phyloP scores from a whole-genome alignment of 2,329 filamentous ascomycete species.

The Lasiodiplodia citricola region DNA sequence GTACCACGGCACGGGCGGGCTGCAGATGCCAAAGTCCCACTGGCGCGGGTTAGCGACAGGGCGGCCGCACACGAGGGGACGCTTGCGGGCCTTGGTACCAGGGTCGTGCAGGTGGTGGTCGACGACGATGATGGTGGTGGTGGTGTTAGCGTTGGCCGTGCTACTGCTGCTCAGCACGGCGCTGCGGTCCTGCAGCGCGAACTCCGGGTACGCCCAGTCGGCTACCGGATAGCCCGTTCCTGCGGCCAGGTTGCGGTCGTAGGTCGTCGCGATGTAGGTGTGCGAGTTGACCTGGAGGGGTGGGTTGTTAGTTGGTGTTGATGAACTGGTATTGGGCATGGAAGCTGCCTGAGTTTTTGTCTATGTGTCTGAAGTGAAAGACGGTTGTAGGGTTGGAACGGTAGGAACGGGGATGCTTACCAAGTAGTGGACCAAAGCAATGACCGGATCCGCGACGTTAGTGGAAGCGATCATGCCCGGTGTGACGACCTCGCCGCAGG shows the following conservation, averaged over 20 bases:
- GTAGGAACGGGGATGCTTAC: neutral
- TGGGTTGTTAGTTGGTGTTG: neutral
- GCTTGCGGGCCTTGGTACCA: neutral
- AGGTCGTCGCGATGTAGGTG: neutral
- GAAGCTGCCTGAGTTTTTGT: neutral
- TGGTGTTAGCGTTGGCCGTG: neutral
- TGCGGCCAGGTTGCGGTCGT: neutral
- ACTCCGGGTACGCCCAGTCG: constrained; percentile 2
- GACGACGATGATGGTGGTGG: neutral
- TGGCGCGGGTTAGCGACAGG: neutral
- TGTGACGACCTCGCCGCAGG: neutral
- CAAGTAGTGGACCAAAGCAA: constrained; percentile 10
- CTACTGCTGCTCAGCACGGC: neutral
- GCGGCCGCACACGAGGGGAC: neutral
- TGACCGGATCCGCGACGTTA: neutral
- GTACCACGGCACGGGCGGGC: neutral
- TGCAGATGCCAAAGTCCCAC: neutral
- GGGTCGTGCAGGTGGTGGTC: neutral
- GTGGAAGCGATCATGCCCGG: neutral
- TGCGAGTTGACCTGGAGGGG: neutral
- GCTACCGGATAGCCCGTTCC: neutral
- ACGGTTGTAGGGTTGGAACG: neutral
- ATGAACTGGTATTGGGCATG: neutral
- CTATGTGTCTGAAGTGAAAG: neutral
- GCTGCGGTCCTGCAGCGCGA: neutral